Conservation (phyloP, 2,329 filamentous ascomycete species). For the Trichoderma atroviride region DNA sequence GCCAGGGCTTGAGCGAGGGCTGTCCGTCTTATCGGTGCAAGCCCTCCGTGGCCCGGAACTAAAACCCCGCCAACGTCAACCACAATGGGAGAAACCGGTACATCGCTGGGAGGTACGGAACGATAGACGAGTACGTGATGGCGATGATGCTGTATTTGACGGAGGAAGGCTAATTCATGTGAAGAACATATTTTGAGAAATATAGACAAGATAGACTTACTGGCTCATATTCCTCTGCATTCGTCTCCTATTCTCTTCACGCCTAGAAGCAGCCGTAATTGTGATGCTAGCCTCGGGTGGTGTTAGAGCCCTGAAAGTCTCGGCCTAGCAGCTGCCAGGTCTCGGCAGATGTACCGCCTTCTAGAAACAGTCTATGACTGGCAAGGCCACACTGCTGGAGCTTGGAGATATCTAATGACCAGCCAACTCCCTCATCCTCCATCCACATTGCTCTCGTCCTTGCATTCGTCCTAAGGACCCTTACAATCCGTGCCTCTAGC, state of each 20-base stretch:
- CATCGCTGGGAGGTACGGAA: not conserved
- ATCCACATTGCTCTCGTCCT: not conserved
- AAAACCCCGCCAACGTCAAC: constrained; percentile 25
- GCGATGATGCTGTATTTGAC: not conserved
- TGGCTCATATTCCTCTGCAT: not conserved
- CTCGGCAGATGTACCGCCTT: not conserved
- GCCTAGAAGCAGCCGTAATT: not conserved
- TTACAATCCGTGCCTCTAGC: not conserved
- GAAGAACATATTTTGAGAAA: not conserved
- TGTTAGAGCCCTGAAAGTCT: not conserved
- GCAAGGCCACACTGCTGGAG: constrained; percentile 4
- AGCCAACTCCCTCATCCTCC: not conserved
- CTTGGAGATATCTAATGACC: constrained; percentile 13
- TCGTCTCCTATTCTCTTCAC: not conserved
- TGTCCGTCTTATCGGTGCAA: constrained; percentile 26
- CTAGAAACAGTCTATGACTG: not conserved
- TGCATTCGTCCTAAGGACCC: not conserved
- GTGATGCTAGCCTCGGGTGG: not conserved
- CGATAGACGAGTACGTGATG: constrained; percentile 8
- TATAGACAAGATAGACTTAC: not conserved
- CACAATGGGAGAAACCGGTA: not conserved
- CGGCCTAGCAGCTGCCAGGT: not conserved
- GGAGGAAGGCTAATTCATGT: not conserved
- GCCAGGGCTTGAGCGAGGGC: constrained; percentile 27
- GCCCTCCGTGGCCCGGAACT: constrained; percentile 21